Evolutionary conservation across 1,139 yeast species (phyloP).

Genomic region (Yamadazyma diddensiae): DNA sequence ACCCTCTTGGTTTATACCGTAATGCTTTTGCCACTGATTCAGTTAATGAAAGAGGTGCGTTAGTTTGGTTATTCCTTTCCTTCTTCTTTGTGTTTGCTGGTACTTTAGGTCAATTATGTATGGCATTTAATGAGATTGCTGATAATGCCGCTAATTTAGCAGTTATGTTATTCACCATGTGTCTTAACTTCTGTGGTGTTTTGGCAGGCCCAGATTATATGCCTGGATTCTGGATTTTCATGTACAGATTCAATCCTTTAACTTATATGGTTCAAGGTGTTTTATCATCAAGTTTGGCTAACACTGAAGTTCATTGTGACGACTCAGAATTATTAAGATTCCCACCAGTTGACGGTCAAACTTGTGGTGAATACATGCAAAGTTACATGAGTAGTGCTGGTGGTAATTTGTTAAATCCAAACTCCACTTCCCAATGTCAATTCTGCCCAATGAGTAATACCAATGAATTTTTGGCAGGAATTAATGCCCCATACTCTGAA

Average conservation of each 20-base stretch:
- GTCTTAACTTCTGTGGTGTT: constrained; percentile 81
- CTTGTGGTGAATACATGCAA: constrained; percentile 53
- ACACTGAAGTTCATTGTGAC: constrained; percentile 25
- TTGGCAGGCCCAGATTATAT: constrained; percentile 57
- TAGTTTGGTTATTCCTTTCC: constrained; percentile 58
- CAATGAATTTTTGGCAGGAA: constrained; percentile 44
- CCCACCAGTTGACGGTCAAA: constrained; percentile 43
- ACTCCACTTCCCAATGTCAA: constrained; percentile 44
- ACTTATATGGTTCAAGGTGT: constrained; percentile 50
- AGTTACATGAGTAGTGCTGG: constrained; percentile 45
- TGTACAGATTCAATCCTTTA: constrained; percentile 64
- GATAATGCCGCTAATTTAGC: constrained; percentile 75
- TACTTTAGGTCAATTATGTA: constrained; percentile 62
- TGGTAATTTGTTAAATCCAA: constrained; percentile 45
- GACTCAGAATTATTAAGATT: constrained; percentile 24
- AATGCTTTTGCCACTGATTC: constrained; percentile 30
- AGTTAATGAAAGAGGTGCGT: constrained; percentile 53
- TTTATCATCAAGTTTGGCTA: constrained; percentile 36
- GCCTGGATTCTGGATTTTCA: constrained; percentile 52
- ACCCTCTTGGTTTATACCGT: constrained; percentile 38
- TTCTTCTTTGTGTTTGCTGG: constrained; percentile 59
- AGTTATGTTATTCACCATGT: constrained; percentile 54
- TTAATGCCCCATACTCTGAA: constrained; percentile 41
- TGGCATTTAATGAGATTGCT: constrained; percentile 62
- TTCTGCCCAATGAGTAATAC: constrained; percentile 51